Conservation (phyloP, 2,329 filamentous ascomycete species). For the Albifimbria verrucaria region DNA sequence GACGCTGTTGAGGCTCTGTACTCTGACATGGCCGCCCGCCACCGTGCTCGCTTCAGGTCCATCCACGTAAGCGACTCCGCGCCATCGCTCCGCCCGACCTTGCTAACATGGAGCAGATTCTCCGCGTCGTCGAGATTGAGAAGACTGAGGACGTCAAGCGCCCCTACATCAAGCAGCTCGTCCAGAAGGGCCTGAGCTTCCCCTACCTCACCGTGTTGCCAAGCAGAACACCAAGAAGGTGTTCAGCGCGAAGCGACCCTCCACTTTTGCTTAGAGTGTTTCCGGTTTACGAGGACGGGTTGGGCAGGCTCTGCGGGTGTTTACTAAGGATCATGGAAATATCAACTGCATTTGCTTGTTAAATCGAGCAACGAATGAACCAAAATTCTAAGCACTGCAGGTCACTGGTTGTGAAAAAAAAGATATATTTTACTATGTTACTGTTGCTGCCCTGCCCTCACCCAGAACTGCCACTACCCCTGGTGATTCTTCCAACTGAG, state of each 20-base stretch:
- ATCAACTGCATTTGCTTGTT: constrained; percentile 55
- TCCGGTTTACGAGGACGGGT: constrained; percentile 45
- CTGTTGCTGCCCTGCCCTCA: constrained; percentile 11
- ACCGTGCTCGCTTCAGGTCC: constrained; percentile 93
- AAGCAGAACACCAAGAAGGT: constrained; percentile 83
- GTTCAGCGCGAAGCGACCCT: constrained; percentile 89
- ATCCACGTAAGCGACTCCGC: constrained; percentile 76
- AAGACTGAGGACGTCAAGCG: constrained; percentile 93
- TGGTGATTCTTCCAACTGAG: constrained; percentile 30
- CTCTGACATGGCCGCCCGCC: constrained; percentile 99
- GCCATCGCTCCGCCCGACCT: background rate
- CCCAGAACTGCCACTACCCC: constrained; percentile 17
- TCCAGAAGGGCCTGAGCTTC: constrained; percentile 94
- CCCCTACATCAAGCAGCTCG: constrained; percentile 99
- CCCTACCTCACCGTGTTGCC: constrained; percentile 92
- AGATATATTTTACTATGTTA: constrained; percentile 6
- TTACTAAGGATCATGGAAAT: constrained; percentile 60
- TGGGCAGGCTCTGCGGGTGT: constrained; percentile 58
- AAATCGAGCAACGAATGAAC: constrained; percentile 45
- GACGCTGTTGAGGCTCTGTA: constrained; percentile 96
- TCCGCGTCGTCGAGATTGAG: constrained; percentile 96
- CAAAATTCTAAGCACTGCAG: constrained; percentile 26
- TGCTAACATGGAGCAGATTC: constrained; percentile 60
- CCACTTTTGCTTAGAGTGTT: constrained; percentile 90
- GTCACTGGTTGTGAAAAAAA: background rate